These are phyloP conservation scores for Backusella liffmaniae DNA, from an alignment of 192 early-diverging fungal species.

Conservation along the genomic window DNA sequence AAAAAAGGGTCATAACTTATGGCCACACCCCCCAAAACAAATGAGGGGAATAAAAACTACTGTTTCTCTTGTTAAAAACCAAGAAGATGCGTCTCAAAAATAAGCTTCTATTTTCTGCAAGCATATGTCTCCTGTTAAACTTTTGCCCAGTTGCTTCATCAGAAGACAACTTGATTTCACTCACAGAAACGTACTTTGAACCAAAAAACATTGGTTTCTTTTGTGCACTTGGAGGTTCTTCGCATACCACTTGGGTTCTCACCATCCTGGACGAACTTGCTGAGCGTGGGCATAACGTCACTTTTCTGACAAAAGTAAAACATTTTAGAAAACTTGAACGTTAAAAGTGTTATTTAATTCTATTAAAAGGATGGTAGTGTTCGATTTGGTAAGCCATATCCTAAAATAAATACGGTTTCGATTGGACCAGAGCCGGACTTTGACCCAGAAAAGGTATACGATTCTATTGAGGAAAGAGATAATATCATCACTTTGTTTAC, in stretches of 20 bases:
- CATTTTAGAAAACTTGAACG: neutral
- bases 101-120: neutral
- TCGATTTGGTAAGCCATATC: neutral
- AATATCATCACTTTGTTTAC: neutral
- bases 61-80: neutral
- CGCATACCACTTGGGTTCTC: constrained; percentile 5
- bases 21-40: neutral
- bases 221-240: neutral
- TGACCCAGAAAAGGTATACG: neutral
- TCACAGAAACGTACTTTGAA: neutral
- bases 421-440: neutral
- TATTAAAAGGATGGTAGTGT: neutral
- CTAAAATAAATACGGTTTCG: neutral
- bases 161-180: neutral
- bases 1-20: neutral
- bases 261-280: neutral
- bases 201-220: neutral
- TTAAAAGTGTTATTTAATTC: too few species aligned
- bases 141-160: neutral
- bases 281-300: constrained; percentile 1
- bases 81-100: neutral
- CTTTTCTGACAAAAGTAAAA: constrained; percentile 9
- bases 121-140: neutral
- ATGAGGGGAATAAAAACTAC: too few species aligned
- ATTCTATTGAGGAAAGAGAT: neutral